Evolutionary conservation across 2,329 filamentous ascomycete genomes (phyloP), one percentile per base, ranked within the genome.

Genomic region (Aureobasidium melanogenum): DNA sequence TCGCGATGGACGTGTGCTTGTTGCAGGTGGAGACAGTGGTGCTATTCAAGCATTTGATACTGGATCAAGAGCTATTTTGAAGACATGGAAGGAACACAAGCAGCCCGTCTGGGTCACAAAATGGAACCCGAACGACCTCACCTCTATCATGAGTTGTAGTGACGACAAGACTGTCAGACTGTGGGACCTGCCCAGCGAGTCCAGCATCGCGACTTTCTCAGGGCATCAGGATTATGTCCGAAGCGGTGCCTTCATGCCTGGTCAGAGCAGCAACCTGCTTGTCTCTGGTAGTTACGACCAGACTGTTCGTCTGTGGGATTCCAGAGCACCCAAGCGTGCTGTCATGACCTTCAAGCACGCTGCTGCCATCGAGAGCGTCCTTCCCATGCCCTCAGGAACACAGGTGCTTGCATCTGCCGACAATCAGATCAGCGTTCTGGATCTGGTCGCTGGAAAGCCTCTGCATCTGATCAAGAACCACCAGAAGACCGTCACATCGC

Each of bases 21-120:
- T 95, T 38, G 91, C 93, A 34, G 93, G 93, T 69, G 93, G 97
- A 68, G 93, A 97, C 72, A 88, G 85, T 43, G 95, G 95, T 62
- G 86, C 88, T 64, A 89, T 99, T 67, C 95, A 99, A 75, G 91
- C 97, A 14, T 99, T 97, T 71, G 94, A 99, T 71, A 85, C 96
- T 56, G 86, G 82, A 71, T 93, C 91, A 62, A 84, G 94, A 65
- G 91, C 91, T 3, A 96, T 99, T 66, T 78, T 99, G 68, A 93
- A 94, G 79, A 97, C 93, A 56, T 99, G 94, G 93, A 86, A 87
- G 65, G 85, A 92, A 67, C 93, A 97, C 78, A 92, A 91, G 77
- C 92, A 96, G 80, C 90, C 94, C 15, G 90, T 96, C 26, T 97
- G 93, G 87, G 85, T 88, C 26, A 93, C 91, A 48, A 88, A 88